Evolutionary conservation across 495 filamentous ascomycete genomes (phyloP), one percentile per base, ranked within the genome.

Genomic region (Letharia lupina): DNA sequence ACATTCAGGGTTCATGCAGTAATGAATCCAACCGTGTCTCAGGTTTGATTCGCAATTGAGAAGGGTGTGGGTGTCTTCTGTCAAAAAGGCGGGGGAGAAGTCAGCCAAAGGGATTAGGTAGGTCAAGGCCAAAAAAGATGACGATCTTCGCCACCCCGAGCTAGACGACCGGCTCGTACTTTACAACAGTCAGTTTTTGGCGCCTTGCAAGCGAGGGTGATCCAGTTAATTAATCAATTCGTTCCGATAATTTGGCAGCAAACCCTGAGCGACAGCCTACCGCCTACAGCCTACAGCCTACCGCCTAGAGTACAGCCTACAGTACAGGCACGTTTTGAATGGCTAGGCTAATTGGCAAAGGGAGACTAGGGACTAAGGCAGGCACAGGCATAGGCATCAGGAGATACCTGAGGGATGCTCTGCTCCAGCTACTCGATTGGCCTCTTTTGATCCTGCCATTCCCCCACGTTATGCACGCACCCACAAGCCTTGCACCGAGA

Each of bases 181-280:
- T 28, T 28, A 28, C 23, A 28, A 28, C 23, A 28, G 23, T 28
- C 23, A 28, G 23, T 28, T 28, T 28, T 28, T 28, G 23, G 28
- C 23, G 23, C 42, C 15, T 47, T 10, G 28, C 11, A 64, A 57
- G 62, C 62, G 62, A 64, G 50, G 62, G 35, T 54, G 62, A 64
- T 64, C 62, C 4, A 39, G 52, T 31, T 31, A 56, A 56, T 56
- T 0, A 48, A 31, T 1, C 10, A 52, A 31, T 10, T 54, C 23
- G 23, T 54, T 54, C 8, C 7, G 18, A 48, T n/a, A 16, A 20
- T 13, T 2, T 2, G 2, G 15, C 7, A 54, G 7, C 52, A 8
- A 35, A 16, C 13, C 18, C 4, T 20, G 45, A 23, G 20, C 45
- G 45, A 48, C 45, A 28, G 23, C 23, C 23, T 28, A 28, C 23